These are phyloP conservation scores for Saitozyma podzolica DNA, from an alignment of 768 basidiomycete genomes.

Conservation along the genomic window DNA sequence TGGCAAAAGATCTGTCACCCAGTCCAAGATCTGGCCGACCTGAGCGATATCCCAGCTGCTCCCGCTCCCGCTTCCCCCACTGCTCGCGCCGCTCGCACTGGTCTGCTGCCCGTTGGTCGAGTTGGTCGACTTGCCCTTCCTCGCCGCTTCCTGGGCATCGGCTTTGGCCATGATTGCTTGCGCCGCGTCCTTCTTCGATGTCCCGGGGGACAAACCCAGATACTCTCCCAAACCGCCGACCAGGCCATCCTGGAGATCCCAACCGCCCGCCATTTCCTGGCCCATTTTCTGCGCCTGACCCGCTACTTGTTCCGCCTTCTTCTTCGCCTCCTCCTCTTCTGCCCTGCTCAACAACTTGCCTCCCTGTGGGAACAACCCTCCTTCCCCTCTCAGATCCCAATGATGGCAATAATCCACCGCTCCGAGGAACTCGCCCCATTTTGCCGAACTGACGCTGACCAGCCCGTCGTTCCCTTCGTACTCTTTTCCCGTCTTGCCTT, in stretches of 20 bases:
- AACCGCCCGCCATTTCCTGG: conserved; percentile 28
- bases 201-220: conserved; percentile 57
- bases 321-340: not conserved
- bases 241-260: conserved; percentile 15
- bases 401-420: conserved; percentile 88
- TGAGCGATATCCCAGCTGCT: conserved; percentile 45
- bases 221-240: conserved; percentile 29
- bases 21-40: conserved; percentile 50
- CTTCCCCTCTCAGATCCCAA: conserved; percentile 89
- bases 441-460: conserved; percentile 77
- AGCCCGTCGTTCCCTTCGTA: conserved; percentile 81
- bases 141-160: not conserved
- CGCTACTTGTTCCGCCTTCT: conserved; percentile 14
- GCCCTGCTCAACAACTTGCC: conserved; percentile 7
- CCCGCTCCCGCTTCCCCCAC: too few relatives aligned
- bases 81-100: not conserved
- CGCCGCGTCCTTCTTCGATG: not conserved
- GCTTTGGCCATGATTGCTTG: not conserved
- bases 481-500: conserved; percentile 44
- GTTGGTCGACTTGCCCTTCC: not conserved
- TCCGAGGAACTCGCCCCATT: conserved; percentile 95
- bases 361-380: conserved; percentile 58
- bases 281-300: conserved; percentile 13
- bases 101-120: not conserved
- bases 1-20: conserved; percentile 60